Evolutionary conservation across 2,329 filamentous ascomycete genomes (phyloP).

Genomic region (Verticillium nubilum): DNA sequence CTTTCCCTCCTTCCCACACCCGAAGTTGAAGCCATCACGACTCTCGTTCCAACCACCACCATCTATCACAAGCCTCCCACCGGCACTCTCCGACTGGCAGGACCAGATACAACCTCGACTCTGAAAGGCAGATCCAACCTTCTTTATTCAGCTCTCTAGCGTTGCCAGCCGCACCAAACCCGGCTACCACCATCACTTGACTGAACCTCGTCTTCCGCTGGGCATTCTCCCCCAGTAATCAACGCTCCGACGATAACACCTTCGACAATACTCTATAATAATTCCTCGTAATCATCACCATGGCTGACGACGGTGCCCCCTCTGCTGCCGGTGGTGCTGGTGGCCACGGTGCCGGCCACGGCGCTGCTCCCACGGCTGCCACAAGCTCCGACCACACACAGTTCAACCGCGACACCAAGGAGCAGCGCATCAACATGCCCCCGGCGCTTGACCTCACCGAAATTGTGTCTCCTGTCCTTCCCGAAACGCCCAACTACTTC

Average conservation of each 20-base stretch:
- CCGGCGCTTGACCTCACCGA: constrained; percentile 14
- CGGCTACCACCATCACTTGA: not conserved
- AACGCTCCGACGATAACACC: not conserved
- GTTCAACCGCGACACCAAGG: not conserved
- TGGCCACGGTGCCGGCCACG: not conserved
- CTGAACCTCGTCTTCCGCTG: not conserved
- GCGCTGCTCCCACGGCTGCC: not conserved
- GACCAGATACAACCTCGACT: not conserved
- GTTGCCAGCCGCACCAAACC: not conserved
- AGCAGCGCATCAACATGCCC: not conserved
- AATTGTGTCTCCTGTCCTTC: constrained; percentile 23
- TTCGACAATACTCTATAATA: not conserved
- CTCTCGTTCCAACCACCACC: not conserved
- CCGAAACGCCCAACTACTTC: constrained; percentile 22
- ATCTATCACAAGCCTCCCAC: not conserved
- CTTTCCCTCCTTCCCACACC: constrained; percentile 1
- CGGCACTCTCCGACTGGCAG: not conserved
- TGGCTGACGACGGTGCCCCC: not conserved
- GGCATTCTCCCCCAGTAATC: not conserved
- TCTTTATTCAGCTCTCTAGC: not conserved
- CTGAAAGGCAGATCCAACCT: not conserved
- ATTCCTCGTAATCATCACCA: not conserved
- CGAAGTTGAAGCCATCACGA: not conserved
- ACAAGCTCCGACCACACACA: not conserved
- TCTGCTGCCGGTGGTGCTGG: not conserved